A percentile compares a stretch with the other conserved stretches of the same genome.
phyloP scores from a whole-genome alignment of 352 stramenopile genomes.

The Phytophthora gonapodyides region DNA sequence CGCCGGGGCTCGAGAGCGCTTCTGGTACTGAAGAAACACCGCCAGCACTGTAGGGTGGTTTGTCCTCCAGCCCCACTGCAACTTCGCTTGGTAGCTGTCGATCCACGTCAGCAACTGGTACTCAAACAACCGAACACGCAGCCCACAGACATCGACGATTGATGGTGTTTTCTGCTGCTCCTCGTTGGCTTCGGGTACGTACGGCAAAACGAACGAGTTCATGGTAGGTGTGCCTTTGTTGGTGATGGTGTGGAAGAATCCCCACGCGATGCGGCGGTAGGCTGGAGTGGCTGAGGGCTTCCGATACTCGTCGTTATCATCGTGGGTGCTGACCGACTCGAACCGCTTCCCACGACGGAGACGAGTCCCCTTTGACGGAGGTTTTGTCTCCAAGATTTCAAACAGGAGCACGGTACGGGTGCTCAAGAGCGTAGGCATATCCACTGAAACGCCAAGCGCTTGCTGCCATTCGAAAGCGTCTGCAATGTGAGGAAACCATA shows the following conservation, averaged over 20 bases:
- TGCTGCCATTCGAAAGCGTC: constrained; percentile 65
- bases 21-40: constrained; percentile 73
- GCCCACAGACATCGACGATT: constrained; percentile 21
- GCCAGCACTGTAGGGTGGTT: constrained; percentile 39
- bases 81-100: constrained; percentile 60
- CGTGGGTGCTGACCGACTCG: constrained; percentile 31
- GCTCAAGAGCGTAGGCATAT: constrained; percentile 41
- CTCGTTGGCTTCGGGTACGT: constrained; percentile 13
- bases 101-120: constrained; percentile 69
- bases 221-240: constrained; percentile 44
- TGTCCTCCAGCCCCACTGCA: constrained; percentile 50
- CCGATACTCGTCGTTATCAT: constrained; percentile 32
- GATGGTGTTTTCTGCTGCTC: constrained; percentile 2
- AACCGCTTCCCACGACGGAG: constrained; percentile 33
- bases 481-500: constrained; percentile 8
- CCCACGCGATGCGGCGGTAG: constrained; percentile 54
- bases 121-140: constrained; percentile 59
- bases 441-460: constrained; percentile 36
- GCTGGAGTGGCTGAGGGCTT: constrained; percentile 12
- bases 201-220: constrained; percentile 40
- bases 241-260: constrained; percentile 65
- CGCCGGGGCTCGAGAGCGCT: constrained; percentile 33
- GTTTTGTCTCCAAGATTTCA: constrained; percentile 53
- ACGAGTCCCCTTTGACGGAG: constrained; percentile 16
- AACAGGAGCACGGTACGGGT: constrained; percentile 55